Base-by-base conservation (phyloP, 306 rosid species). In the Luffa aegyptiaca region DNA sequence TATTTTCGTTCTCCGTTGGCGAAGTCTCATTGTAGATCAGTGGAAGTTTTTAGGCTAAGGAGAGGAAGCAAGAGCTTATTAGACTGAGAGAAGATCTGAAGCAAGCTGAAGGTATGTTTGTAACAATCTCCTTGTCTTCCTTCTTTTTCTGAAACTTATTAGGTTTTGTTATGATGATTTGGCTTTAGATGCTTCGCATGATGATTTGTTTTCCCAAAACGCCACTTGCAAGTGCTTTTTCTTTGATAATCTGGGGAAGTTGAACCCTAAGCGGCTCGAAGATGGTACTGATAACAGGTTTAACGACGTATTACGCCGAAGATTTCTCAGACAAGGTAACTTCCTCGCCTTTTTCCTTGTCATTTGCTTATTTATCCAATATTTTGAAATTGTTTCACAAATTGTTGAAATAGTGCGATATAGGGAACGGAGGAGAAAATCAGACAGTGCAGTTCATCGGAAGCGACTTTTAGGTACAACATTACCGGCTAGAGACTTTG, bases 181-280 rank as follows among this genome's bases (percentile, higher is more conserved):
- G n/a, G 49, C 76, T 86, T 56, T 80, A 95, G 98, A 91, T 84
- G 73, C 88, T 62, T 87, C 96, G 46, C 89, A 86, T 14, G 87
- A 87, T 46, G 98, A 92, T 79, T 83, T 91, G 56, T 89, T 91
- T 75, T 92, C 97, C 0, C 89, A 83, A 68, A 92, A 79, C 72
- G 89, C 97, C 45, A 81, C 97, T 66, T 95, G 98, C 92, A 95
- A 90, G 88, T 95, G 98, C 55, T 92, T 90, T 83, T 95, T 92
- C 93, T 92, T 89, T 51, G 90, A 89, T 33, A 84, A 85, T 78
- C 81, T 87, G 86, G 93, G 93, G 80, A 83, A 86, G 78, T 76
- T 78, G 41, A 90, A 83, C 82, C 80, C 92, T 78, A 81, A 79
- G 73, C 73, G 51, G 8, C 58, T 80, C 41, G 85, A 71, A 79